Base-by-base conservation (phyloP, 2,329 filamentous ascomycete genomes). In the Lachnellula willkommii region DNA sequence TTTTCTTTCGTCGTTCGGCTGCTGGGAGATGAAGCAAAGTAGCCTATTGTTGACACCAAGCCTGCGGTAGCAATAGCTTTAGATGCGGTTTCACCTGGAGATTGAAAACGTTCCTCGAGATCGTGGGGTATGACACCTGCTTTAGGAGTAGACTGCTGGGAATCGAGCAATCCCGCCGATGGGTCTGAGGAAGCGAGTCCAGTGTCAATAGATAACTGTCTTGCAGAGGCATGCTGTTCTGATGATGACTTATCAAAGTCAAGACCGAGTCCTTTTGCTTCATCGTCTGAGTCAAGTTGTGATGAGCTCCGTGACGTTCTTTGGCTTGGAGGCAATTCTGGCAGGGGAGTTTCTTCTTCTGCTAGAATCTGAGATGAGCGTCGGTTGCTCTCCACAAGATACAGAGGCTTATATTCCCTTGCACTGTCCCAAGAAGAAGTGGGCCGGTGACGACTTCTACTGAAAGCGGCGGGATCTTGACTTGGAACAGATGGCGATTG, bases 331-430 rank as follows among this genome's bases (percentile, higher is more conserved):
- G 78, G 78, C 11, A 81, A 69, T n/a, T 75, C 75, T 36, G 78
- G 78, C 47, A 72, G 65, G 50, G 37, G 28, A 22, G 75, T 75
- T 26, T 75, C 71, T 14, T 61, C 59, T 40, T 74, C 69, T 15
- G 57, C 42, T 20, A 59, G 57, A 14, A 56, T 52, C 47, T 53
- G 54, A 20, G 62, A 67, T 9, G 55, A 59, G 37, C 64, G 60
- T 47, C 62, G 60, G 14, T 69, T 69, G 17, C 66, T 71, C 70
- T 95, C 89, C 6, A 95, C 82, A 22, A 96, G 83, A 71, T 89
- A 93, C 8, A 96, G 74, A 0, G 92, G 92, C 63, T 88, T 85
- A 65, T 92, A 86, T 67, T 94, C 90, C 53, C 81, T 81, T 17
- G 78, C 79, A 60, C 73, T 81, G 46, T 84, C 82, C 82, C 82